Evolutionary conservation across 2,329 filamentous ascomycete genomes (phyloP).

Genomic region (Dothideomycetidae sp.): DNA sequence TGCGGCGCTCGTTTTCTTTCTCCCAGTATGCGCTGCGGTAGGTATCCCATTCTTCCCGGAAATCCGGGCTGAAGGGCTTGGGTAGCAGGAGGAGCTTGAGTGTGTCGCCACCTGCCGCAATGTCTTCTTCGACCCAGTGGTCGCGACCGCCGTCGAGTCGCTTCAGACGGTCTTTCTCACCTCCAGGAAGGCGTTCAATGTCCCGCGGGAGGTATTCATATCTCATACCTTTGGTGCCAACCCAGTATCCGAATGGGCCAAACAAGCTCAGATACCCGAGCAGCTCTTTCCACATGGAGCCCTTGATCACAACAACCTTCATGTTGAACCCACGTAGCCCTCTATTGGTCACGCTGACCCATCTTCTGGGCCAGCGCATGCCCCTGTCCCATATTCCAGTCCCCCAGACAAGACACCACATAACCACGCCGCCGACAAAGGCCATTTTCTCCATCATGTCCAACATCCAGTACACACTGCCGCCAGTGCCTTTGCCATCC

Average conservation of each 20-base stretch:
- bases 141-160: slow-evolving; percentile 21
- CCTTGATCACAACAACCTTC: slow-evolving; percentile 80
- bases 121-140: slow-evolving; percentile 68
- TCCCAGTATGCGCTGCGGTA: slow-evolving; percentile 96
- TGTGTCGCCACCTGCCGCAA: slow-evolving; percentile 79
- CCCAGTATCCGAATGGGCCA: slow-evolving; percentile 20
- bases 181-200: slow-evolving; percentile 25
- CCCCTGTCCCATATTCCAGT: slow-evolving; percentile 95
- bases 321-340: slow-evolving; percentile 87
- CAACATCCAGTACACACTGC: slow-evolving; percentile 90
- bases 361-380: slow-evolving; percentile 82
- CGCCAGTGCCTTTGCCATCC: slow-evolving; percentile 80
- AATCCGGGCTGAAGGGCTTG: slow-evolving; percentile 88
- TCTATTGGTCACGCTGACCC: slow-evolving; percentile 79
- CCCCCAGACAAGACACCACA: slow-evolving; percentile 74
- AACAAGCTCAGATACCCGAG: slow-evolving; percentile 35
- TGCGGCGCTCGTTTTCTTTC: slow-evolving; percentile 78
- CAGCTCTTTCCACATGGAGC: slow-evolving; percentile 67
- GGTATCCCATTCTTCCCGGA: slow-evolving; percentile 92
- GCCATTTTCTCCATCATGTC: slow-evolving; percentile 83
- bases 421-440: slow-evolving; percentile 80
- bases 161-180: slow-evolving; percentile 33
- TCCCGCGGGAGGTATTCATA: slow-evolving; percentile 26
- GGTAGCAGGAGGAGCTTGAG: slow-evolving; percentile 81
- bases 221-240: slow-evolving; percentile 20